Evolutionary conservation across 2,329 filamentous ascomycete species (phyloP).

Genomic region (Passalora sequoiae): DNA sequence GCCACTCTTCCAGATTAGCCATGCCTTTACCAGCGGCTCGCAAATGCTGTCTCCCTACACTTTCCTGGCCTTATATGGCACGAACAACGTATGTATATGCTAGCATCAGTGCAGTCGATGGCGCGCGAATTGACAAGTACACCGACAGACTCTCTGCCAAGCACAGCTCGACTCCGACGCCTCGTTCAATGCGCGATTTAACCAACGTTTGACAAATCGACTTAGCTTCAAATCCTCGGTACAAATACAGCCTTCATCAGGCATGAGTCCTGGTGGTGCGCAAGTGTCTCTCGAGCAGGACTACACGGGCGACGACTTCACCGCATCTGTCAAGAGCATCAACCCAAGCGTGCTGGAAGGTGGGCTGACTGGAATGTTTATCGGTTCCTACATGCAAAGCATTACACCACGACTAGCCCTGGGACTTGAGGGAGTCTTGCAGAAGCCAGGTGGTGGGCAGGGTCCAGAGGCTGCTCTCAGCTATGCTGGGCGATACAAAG

Average conservation of each 20-base stretch:
- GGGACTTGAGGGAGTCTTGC: constrained; percentile 90
- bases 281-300: constrained; percentile 94
- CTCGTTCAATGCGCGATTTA: constrained; percentile 79
- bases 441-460: constrained; percentile 74
- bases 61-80: constrained; percentile 90
- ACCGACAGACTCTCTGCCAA: constrained; percentile 79
- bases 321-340: constrained; percentile 83
- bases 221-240: constrained; percentile 83
- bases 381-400: constrained; percentile 92
- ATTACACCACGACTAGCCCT: constrained; percentile 81
- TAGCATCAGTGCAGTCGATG: background rate
- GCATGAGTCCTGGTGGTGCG: constrained; percentile 62
- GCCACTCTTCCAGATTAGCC: constrained; percentile 93
- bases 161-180: constrained; percentile 92
- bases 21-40: constrained; percentile 88
- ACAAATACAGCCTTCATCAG: constrained; percentile 63
- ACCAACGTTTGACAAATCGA: constrained; percentile 78
- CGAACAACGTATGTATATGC: constrained; percentile 63
- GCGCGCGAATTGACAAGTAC: constrained; percentile 19
- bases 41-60: constrained; percentile 91
- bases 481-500: constrained; percentile 88
- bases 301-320: constrained; percentile 90
- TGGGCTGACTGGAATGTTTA: constrained; percentile 87
- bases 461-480: constrained; percentile 87
- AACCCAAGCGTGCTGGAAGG: constrained; percentile 94